A percentile compares a stretch with the other conserved stretches of the same genome.
Conservation (phyloP, 1,284 basidiomycete species). For the Fomitopsis palustris region DNA sequence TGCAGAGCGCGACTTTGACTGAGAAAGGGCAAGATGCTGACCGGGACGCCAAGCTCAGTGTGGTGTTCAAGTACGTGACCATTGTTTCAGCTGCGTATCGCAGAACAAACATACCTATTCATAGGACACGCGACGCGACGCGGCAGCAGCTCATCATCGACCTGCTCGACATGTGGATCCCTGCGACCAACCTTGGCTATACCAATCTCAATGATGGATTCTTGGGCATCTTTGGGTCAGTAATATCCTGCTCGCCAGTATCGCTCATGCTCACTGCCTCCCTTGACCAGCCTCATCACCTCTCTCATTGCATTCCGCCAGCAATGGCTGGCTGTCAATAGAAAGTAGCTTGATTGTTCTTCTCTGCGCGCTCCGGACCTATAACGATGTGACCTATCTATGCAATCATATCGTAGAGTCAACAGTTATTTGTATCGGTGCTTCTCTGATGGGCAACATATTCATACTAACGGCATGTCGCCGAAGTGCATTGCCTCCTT, state of each 20-base stretch:
- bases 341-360: neutral
- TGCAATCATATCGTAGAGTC: neutral
- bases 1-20: conserved; percentile 42
- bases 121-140: conserved; percentile 63
- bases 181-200: conserved; percentile 80
- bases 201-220: conserved; percentile 84
- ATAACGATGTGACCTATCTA: neutral
- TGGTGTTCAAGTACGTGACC: conserved; percentile 51
- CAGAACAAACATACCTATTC: neutral
- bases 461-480: neutral
- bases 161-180: conserved; percentile 83
- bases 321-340: conserved; percentile 49
- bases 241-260: conserved; percentile 5
- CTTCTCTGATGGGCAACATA: neutral
- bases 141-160: conserved; percentile 82
- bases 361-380: neutral
- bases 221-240: conserved; percentile 81
- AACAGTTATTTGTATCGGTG: neutral
- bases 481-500: neutral
- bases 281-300: conserved; percentile 48
- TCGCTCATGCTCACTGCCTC: conserved; percentile 6
- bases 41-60: conserved; percentile 56
- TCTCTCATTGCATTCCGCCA: conserved; percentile 52
- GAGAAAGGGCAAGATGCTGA: conserved; percentile 70
- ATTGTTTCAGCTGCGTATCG: conserved; percentile 2